A percentile compares a stretch with the other conserved stretches of the same genome.
These are phyloP conservation scores for Solanum ossicruentum DNA, from an alignment of 257 asterid genomes.

Conservation along the genomic window DNA sequence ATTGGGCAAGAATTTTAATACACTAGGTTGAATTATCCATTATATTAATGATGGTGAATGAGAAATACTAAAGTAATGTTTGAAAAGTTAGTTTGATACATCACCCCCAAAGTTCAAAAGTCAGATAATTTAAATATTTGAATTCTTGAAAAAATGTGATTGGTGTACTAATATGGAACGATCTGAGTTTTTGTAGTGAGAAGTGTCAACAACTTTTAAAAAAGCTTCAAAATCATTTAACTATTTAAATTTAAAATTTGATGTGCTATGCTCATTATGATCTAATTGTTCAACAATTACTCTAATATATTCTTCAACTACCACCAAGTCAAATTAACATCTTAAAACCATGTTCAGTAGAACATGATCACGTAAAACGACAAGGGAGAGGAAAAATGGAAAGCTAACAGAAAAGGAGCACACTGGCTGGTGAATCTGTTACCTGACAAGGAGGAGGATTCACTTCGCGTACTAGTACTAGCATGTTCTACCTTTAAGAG, in stretches of 20 bases:
- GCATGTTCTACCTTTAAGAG: constrained; percentile 15
- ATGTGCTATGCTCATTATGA: background rate
- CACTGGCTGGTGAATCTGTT: constrained; percentile 3
- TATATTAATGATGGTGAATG: background rate
- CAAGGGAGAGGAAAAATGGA: background rate
- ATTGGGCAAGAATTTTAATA: background rate
- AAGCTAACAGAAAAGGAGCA: background rate
- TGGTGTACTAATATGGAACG: background rate
- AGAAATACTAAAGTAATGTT: background rate
- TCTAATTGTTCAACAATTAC: background rate
- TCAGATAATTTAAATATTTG: background rate
- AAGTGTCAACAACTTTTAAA: background rate
- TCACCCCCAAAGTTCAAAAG: background rate
- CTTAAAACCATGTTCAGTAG: background rate
- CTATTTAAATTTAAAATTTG: background rate
- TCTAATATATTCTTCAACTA: background rate
- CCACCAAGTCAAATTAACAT: background rate
- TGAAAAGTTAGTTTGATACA: background rate
- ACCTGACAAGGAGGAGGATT: constrained; percentile 47
- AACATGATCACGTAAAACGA: background rate
- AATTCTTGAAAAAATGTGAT: background rate
- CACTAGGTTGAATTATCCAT: background rate
- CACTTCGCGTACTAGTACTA: constrained; percentile 20
- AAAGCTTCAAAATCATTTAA: background rate
- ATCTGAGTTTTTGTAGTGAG: background rate